Evolutionary conservation across 768 basidiomycete species (phyloP), one percentile per base, ranked within the genome.

Genomic region (Amanita muscaria): DNA sequence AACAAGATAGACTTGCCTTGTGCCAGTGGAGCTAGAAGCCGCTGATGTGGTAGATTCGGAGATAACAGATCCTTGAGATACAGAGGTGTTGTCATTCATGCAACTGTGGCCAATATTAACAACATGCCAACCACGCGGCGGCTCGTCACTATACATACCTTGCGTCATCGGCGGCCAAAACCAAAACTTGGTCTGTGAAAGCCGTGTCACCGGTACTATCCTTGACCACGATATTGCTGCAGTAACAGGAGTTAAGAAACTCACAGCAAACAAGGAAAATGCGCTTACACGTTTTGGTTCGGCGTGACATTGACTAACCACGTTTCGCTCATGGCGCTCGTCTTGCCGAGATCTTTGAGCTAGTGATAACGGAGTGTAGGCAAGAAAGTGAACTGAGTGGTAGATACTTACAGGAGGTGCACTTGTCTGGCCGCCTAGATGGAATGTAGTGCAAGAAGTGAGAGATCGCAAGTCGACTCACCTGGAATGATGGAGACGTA

Each of bases 401-500:
- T 33, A 33, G 33, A 33, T 5, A 42, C 43, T 44, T 19, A 85
- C 83, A 11, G 83, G 59, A 38, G 70, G 4, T 1, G 75, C 77
- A 15, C 60, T 35, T 0, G 70, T 50, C 51, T 83, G 77, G 18
- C 73, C 75, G 48, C 69, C 83, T 84, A 50, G 10, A 14, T 41
- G 16, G 39, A 15, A 36, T 40, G 21, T 37, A 7, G 33, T 46
- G 48, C 31, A 30, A 25, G 23, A 27, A 19, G 18, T 14, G 4
- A 33, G 7, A 23, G 21, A 31, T 10, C 4, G 22, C 25, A 44
- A 24, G 16, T 15, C 25, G 15, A 14, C 36, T 18, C 50, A 84
- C 83, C 79, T 38, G 83, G 84, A 31, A 83, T 51, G 41, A 83
- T 51, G 8, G 74, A 64, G 40, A 85, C 45, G 58, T 65, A 88